Base-by-base conservation (phyloP, 139 green algal genomes). In the Auxenochlorella pyrenoidosa region DNA sequence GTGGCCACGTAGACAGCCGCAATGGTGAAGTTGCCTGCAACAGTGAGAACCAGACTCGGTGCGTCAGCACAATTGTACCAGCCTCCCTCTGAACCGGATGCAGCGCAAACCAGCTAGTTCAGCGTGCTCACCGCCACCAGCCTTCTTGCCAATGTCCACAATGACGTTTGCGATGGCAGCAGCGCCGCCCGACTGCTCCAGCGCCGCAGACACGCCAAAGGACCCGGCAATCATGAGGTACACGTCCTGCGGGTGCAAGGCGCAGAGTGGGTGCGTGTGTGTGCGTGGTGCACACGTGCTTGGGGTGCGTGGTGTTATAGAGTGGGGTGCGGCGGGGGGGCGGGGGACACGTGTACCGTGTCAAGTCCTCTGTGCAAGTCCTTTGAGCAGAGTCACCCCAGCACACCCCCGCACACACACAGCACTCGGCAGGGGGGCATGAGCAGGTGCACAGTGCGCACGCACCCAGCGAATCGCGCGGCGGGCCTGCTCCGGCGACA, bases 201-300 rank as follows among this genome's bases (percentile, higher is more conserved):
- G 51, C 0, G 77, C 89, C 10, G 78, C 75, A 13, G 75, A 89
- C 15, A 94, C 88, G 47, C 92, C 92, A 76, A 94, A 94, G 18
- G 79, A 84, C 34, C 89, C 89, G 36, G 90, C 89, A 87, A 95
- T 95, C 82, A 93, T 94, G 68, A 94, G 77, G 83, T 92, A 89
- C 26, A 95, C 76, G 19, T 95, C 89, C 80, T 85, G 63, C 4
- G 47, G 34, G 44, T 13, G 2, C n/a, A 16, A 34, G 22, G 21
- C 38, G 5, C n/a, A n/a, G n/a, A n/a, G n/a, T n/a, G n/a, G n/a
- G n/a, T n/a, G n/a, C n/a, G n/a, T n/a, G n/a, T n/a, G n/a, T n/a
- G n/a, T n/a, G n/a, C n/a, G n/a, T n/a, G n/a, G n/a, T n/a, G n/a
- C n/a, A n/a, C n/a, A n/a, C n/a, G n/a, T n/a, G n/a, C n/a, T n/a